A percentile compares a stretch with the other conserved stretches of the same genome.
phyloP scores from a whole-genome alignment of 2,329 filamentous ascomycete genomes.

The Pseudocercospora crystallina region DNA sequence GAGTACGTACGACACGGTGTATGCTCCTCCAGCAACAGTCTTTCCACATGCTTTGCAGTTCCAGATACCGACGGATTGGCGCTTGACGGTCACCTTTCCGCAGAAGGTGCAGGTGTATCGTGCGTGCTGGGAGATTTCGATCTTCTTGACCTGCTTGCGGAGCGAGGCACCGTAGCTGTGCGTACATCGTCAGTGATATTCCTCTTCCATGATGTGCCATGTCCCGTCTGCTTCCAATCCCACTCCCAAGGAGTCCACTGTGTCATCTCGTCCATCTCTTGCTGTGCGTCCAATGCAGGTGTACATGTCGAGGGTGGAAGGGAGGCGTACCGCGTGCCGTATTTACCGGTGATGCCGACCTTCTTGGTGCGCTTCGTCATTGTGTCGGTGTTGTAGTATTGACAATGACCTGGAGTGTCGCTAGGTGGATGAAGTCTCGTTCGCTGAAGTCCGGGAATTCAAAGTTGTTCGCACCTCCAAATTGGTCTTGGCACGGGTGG shows the following conservation, averaged over 20 bases:
- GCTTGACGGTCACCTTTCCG: constrained; percentile 78
- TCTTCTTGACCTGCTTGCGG: constrained; percentile 99
- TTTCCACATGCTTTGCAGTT: constrained; percentile 95
- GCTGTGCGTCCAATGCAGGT: not conserved
- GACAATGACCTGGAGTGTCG: constrained; percentile 15
- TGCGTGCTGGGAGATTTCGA: constrained; percentile 98
- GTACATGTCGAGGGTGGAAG: constrained; percentile 6
- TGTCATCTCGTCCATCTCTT: constrained; percentile 6
- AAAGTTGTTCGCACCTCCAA: constrained; percentile 8
- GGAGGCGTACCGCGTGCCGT: constrained; percentile 80
- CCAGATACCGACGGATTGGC: constrained; percentile 92
- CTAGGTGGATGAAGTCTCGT: constrained; percentile 6
- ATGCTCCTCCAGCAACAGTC: constrained; percentile 89
- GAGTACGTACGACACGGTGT: constrained; percentile 86
- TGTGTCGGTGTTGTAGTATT: constrained; percentile 49
- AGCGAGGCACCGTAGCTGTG: constrained; percentile 95
- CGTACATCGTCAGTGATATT: constrained; percentile 14
- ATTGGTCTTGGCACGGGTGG: not conserved
- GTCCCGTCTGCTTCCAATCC: not conserved
- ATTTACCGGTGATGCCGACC: constrained; percentile 99
- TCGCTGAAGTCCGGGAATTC: constrained; percentile 7
- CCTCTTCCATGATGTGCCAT: not conserved
- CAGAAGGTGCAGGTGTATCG: constrained; percentile 98
- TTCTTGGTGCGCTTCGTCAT: constrained; percentile 98
- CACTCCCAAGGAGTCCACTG: not conserved